Evolutionary conservation across 2,329 filamentous ascomycete species (phyloP).

Genomic region (Fusarium albosuccineum): DNA sequence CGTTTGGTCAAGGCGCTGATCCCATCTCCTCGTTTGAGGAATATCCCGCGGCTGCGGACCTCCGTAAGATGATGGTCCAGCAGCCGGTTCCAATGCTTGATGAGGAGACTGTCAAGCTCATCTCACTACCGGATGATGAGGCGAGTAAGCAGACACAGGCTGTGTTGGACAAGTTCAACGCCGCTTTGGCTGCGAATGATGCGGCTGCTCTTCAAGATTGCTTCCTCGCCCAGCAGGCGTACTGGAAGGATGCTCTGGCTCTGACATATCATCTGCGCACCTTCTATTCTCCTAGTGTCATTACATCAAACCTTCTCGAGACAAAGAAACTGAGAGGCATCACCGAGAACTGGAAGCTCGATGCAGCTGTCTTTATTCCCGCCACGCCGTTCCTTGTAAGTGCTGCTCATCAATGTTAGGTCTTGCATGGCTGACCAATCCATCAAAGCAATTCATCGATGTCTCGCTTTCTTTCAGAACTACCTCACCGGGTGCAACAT

Average conservation of each 20-base stretch:
- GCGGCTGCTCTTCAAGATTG: not conserved
- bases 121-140: not conserved
- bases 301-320: not conserved
- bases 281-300: not conserved
- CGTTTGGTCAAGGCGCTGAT: not conserved
- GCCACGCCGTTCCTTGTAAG: conserved; percentile 25
- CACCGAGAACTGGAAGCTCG: conserved; percentile 10
- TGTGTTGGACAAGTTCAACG: conserved; percentile 4
- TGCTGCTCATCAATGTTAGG: rapidly evolving
- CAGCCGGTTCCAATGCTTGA: conserved; percentile 11
- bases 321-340: conserved; percentile 1
- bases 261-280: conserved; percentile 36
- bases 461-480: conserved; percentile 19
- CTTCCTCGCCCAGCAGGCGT: conserved; percentile 25
- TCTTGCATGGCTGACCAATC: not conserved
- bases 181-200: conserved; percentile 6
- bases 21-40: not conserved
- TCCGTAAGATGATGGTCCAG: conserved; percentile 18
- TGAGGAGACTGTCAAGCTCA: not conserved
- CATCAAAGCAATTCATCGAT: conserved; percentile 29
- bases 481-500: not conserved
- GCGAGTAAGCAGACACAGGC: not conserved
- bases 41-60: conserved; percentile 9
- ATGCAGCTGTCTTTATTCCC: conserved; percentile 22
- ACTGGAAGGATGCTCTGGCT: conserved; percentile 35